Evolutionary conservation across 2,329 filamentous ascomycete genomes (phyloP), one percentile per base, ranked within the genome.

Genomic region (Fusarium bactridioides): DNA sequence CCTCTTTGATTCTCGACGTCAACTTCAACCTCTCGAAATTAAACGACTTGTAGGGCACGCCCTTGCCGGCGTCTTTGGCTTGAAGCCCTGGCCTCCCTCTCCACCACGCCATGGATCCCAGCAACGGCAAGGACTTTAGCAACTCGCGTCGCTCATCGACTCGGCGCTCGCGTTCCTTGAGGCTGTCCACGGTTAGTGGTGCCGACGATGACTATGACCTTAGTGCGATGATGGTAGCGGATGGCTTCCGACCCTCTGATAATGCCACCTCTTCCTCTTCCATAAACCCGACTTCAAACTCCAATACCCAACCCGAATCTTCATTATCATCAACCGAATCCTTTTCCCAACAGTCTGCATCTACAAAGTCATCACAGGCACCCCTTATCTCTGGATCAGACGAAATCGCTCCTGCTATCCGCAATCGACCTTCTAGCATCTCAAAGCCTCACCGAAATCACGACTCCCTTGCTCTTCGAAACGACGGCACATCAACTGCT

Each of bases 371-470:
- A 31, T 64, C 64, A 35, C 70, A 74, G 38, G 33, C 38, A 61
- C 38, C 61, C 15, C 62, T 72, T 55, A 53, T 41, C 16, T 37
- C 45, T 67, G 63, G 27, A 57, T 70, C 76, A 21, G 63, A 76
- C 40, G 77, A 79, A 67, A 73, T 61, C 18, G 38, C 56, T 21
- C 31, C 71, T 27, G 67, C 67, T 18, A 73, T 74, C 56, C 71
- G 78, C 35, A 79, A 79, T 63, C 83, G 86, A 64, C 84, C 87
- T 41, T 88, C 87, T 7, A 91, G 89, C 78, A 86, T 86, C 53
- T 82, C 86, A 19, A 91, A 91, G 70, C 83, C 86, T n/a, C 83
- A 83, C 10, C 82, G 81, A 18, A 81, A 79, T 11, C 81, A 84
- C 31, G 87, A 89, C 67, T 85, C 86, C 21, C 82, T 89, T 21